Conservation (phyloP, 106 monocot species). For the Allium sativum region DNA sequence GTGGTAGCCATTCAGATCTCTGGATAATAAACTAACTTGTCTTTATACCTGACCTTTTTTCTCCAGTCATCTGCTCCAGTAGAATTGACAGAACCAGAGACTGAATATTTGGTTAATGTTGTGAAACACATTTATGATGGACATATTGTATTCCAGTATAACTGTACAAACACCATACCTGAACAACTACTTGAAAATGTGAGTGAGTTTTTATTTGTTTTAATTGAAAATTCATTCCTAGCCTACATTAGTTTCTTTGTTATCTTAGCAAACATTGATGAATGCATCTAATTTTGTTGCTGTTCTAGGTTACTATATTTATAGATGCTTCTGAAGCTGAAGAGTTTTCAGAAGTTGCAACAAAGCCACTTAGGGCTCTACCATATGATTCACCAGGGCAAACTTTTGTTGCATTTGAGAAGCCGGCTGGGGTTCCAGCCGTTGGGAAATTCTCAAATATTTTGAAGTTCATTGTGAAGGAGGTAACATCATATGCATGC, state of each 20-base stretch:
- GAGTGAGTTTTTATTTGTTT: conserved; percentile 2
- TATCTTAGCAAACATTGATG: not conserved
- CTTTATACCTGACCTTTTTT: not conserved
- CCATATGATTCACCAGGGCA: conserved; percentile 92
- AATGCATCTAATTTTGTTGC: not conserved
- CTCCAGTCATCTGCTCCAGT: conserved; percentile 88
- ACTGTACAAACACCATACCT: conserved; percentile 93
- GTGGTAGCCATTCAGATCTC: not conserved
- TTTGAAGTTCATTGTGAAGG: conserved; percentile 88
- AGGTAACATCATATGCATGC: conserved; percentile 28
- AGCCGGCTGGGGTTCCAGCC: conserved; percentile 63
- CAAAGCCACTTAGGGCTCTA: conserved; percentile 58
- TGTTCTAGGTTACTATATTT: conserved; percentile 65
- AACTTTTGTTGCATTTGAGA: conserved; percentile 90
- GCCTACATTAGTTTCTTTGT: not conserved
- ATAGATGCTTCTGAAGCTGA: conserved; percentile 95
- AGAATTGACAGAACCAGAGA: conserved; percentile 96
- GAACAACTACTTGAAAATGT: conserved; percentile 93
- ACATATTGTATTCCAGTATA: conserved; percentile 89
- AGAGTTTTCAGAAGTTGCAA: conserved; percentile 63
- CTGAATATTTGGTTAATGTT: conserved; percentile 91
- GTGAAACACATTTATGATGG: conserved; percentile 85
- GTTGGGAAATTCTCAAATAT: conserved; percentile 84
- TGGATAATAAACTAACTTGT: not conserved
- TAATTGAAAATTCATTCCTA: too few relatives aligned